Evolutionary conservation across 345 rosid genomes (phyloP).

Genomic region (Cardamine occulta): DNA sequence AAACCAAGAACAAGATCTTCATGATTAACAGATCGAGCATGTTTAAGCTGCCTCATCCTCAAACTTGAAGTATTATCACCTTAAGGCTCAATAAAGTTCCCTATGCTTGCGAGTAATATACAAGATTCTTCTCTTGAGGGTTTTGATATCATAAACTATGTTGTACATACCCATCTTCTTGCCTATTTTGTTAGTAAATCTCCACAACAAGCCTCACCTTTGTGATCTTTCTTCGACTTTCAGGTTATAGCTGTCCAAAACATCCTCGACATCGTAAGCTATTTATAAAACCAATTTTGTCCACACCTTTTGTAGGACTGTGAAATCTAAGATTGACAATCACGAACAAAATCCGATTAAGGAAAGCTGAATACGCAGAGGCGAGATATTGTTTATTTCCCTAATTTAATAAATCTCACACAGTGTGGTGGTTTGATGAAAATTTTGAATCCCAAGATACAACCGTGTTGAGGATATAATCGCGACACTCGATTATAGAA

Average conservation of each 20-base stretch:
- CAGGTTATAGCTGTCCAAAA: not conserved
- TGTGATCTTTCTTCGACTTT: conserved; percentile 18
- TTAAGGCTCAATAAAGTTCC: not conserved
- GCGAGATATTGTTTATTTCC: too few relatives aligned
- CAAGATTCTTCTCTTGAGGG: conserved; percentile 13
- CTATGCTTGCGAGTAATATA: conserved; percentile 29
- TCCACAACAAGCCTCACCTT: conserved; percentile 1
- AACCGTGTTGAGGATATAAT: too few relatives aligned
- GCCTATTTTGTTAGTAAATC: not conserved
- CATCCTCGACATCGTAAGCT: conserved; percentile 8
- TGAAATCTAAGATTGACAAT: too few relatives aligned
- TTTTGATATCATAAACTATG: not conserved
- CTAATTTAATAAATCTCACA: too few relatives aligned
- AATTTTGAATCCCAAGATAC: too few relatives aligned
- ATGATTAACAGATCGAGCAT: conserved; percentile 15
- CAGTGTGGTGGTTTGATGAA: too few relatives aligned
- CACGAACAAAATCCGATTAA: too few relatives aligned
- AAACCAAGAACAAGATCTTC: conserved; percentile 32
- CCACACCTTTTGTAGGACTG: too few relatives aligned
- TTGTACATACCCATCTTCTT: not conserved
- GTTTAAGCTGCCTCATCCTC: conserved; percentile 6
- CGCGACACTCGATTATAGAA: too few relatives aligned
- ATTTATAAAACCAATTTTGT: conserved; percentile 10
- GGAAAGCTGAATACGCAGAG: too few relatives aligned
- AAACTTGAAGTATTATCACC: not conserved